Base-by-base conservation (phyloP, 2,329 filamentous ascomycete species). In the Calonectria naviculata region DNA sequence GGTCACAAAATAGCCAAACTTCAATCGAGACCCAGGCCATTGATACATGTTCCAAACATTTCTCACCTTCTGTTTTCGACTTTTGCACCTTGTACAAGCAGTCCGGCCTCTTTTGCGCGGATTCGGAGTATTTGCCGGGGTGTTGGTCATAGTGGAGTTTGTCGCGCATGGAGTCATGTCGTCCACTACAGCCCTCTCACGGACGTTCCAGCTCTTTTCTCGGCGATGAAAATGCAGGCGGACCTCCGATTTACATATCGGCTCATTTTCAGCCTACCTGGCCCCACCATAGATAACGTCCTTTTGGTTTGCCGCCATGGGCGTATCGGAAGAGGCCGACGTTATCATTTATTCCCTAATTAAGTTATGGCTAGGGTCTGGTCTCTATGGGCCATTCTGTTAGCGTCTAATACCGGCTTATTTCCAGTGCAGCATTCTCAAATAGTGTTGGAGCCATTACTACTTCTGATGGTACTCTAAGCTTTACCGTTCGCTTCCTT, bases 231-330 rank as follows among this genome's bases (percentile, higher is more conserved):
- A 8, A 12, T 7, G 3, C 21, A 12, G 34, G 26, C 56, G 56
- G 56, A 60, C 56, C 34, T 60, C 56, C 56, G 56, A 60, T n/a
- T 42, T 60, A 60, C 56, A 61, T 44, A 44, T 61, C 56, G 56
- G 56, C 56, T 44, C 38, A 31, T 44, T 61, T 9, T 61, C 5
- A 42, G 9, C 56, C 38, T 44, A 31, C 15, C 24, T 31, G 21
- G 36, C 36, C 56, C 56, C 56, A 12, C 56, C 9, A 28, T 19
- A 44, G 56, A 61, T 61, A 61, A 61, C 26, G 9, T 46, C 4
- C 15, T 19, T n/a, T 21, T 46, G 15, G 2, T 34, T 34, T 7
- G 31, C 10, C 10, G 10, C 31, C 31, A n/a, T n/a, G n/a, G n/a
- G n/a, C n/a, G 24, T 21, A 10, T n/a, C 34, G 24, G 15, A 60